Evolutionary conservation across 805 yeast genomes (phyloP).

Genomic region (Ogataea pignaliae): DNA sequence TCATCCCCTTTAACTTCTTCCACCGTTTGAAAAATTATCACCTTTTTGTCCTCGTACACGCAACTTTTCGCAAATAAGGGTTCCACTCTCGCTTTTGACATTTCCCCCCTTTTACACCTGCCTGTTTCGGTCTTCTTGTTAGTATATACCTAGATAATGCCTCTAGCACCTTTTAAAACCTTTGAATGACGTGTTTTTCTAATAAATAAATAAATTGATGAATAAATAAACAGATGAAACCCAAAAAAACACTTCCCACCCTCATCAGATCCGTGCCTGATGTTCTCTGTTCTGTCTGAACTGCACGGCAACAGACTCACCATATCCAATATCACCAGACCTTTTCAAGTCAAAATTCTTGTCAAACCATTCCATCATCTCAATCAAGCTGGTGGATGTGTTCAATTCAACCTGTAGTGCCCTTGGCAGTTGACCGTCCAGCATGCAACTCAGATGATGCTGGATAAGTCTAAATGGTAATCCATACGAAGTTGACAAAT

Average conservation of each 20-base stretch:
- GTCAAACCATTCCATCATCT: conserved; percentile 83
- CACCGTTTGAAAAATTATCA: no score
- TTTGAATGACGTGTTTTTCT: not conserved
- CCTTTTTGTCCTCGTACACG: no score
- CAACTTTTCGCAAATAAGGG: no score
- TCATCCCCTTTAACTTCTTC: no score
- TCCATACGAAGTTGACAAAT: conserved; percentile 73
- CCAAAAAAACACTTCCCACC: no score
- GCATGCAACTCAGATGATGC: conserved; percentile 88
- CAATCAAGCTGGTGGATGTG: conserved; percentile 50
- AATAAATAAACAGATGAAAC: not conserved
- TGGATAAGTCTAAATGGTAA: conserved; percentile 79
- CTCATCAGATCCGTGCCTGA: conserved; percentile 22
- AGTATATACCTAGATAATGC: no score
- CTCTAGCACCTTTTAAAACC: no score
- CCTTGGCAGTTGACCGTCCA: conserved; percentile 50
- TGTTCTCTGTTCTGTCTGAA: conserved; percentile 28
- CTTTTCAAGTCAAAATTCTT: conserved; percentile 59
- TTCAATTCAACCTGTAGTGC: conserved; percentile 58
- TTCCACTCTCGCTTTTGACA: no score
- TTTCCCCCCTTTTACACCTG: no score
- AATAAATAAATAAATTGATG: not conserved
- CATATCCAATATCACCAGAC: conserved; percentile 67
- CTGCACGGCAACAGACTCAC: conserved; percentile 32
- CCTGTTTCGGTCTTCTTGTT: no score